Percentiles rank a stretch among this genome's conserved stretches.
Evolutionary conservation across 129 eudicot species (phyloP).

Genomic region (Artemisia tridentata): DNA sequence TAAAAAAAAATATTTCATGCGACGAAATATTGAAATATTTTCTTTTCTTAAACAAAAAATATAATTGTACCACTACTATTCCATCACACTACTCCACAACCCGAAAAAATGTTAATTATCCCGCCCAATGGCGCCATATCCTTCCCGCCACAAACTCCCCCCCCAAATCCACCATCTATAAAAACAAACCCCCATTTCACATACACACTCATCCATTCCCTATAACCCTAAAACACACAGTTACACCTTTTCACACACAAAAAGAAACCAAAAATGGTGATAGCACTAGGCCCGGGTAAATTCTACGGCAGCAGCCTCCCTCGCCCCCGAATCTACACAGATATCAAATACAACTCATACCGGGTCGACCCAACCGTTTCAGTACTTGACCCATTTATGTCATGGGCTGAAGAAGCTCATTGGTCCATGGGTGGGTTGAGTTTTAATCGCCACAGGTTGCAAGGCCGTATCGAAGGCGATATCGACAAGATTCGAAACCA

Average conservation of each 20-base stretch:
- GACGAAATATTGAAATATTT: too few relatives aligned
- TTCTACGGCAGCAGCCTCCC: conserved; percentile 97
- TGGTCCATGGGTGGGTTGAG: conserved; percentile 95
- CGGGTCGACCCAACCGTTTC: conserved; percentile 81
- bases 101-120: too few relatives aligned
- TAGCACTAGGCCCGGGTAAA: conserved; percentile 79
- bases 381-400: conserved; percentile 61
- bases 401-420: conserved; percentile 91
- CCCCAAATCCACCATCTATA: too few relatives aligned
- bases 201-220: too few relatives aligned
- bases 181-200: too few relatives aligned
- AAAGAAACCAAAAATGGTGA: conserved; percentile 43
- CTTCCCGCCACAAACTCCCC: too few relatives aligned
- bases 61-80: too few relatives aligned
- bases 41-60: too few relatives aligned
- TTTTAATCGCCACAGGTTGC: conserved; percentile 67
- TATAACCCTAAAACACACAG: background rate
- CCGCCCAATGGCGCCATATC: too few relatives aligned
- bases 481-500: conserved; percentile 54
- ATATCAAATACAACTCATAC: conserved; percentile 47
- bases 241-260: too few relatives aligned
- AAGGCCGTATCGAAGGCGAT: conserved; percentile 87
- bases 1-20: too few relatives aligned
- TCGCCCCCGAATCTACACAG: conserved; percentile 72
- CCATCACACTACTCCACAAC: too few relatives aligned